Percentiles rank a stretch among this genome's conserved stretches.
Conservation (phyloP, 352 stramenopile species). For the Phytophthora niederhauseri region DNA sequence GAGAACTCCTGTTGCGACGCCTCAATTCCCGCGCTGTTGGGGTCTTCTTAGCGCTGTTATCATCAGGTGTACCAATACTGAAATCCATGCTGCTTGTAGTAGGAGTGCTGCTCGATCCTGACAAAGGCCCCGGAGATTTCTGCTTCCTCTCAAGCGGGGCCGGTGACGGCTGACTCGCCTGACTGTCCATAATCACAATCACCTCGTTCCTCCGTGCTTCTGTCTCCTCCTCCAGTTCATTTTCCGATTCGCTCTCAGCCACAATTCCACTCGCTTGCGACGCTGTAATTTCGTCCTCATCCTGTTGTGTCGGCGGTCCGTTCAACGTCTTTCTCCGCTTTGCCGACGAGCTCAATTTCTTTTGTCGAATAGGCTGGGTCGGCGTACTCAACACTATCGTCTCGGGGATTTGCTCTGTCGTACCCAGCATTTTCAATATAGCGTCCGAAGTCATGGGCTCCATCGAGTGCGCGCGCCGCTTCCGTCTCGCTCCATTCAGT, state of each 20-base stretch:
- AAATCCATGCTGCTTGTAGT: conserved; percentile 17
- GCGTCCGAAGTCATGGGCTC: conserved; percentile 69
- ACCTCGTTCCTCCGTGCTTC: conserved; percentile 8
- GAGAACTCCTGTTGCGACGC: conserved; percentile 29
- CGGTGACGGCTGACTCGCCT: conserved; percentile 25
- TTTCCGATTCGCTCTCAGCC: conserved; percentile 42
- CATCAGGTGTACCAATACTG: conserved; percentile 18
- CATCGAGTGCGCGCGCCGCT: conserved; percentile 68
- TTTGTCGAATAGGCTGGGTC: conserved; percentile 29
- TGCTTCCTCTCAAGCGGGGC: conserved; percentile 14
- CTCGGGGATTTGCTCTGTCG: conserved; percentile 21
- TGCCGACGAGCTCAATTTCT: conserved; percentile 30
- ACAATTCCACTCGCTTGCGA: conserved; percentile 43
- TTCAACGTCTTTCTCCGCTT: conserved; percentile 43
- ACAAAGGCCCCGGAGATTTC: conserved; percentile 4
- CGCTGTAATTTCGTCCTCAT: conserved; percentile 32
- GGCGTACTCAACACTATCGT: conserved; percentile 21
- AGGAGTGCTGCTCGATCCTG: conserved; percentile 18
- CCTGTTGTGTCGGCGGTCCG: conserved; percentile 32
- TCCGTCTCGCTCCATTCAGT: conserved; percentile 29
- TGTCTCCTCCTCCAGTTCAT: conserved; percentile 24
- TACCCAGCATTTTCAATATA: conserved; percentile 60
- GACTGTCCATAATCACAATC: conserved; percentile 31
- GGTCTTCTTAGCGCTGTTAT: conserved; percentile 15
- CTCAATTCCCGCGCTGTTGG: conserved; percentile 37